Percentiles rank a stretch among this genome's conserved stretches.
These are phyloP conservation scores for Cubamyces lactineus DNA, from an alignment of 768 basidiomycete genomes.

Conservation along the genomic window DNA sequence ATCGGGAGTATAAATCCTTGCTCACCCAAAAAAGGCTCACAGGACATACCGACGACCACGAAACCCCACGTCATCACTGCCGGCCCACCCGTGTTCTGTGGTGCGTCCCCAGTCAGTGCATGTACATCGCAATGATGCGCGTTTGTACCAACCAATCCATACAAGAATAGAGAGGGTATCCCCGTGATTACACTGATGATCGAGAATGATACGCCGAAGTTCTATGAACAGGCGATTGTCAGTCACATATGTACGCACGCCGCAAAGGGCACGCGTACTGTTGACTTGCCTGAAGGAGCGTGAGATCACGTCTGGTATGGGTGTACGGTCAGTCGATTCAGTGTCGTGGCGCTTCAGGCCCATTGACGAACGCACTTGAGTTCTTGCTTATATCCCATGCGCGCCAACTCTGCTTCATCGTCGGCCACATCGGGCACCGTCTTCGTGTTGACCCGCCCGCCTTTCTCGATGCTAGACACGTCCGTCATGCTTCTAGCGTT, in stretches of 20 bases:
- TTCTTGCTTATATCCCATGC: slow-evolving; percentile 77
- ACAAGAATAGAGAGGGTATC: slow-evolving; percentile 68
- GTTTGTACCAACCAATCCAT: slow-evolving; percentile 56
- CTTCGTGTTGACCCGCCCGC: slow-evolving; percentile 5
- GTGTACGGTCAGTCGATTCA: too few relatives aligned
- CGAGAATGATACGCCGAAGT: slow-evolving; percentile 75
- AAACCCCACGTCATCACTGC: slow-evolving; percentile 81
- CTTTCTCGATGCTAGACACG: slow-evolving; percentile 17
- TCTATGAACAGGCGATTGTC: slow-evolving; percentile 41
- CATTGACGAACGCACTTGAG: slow-evolving; percentile 49
- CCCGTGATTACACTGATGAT: slow-evolving; percentile 80
- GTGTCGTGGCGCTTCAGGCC: background rate
- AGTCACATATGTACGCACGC: background rate
- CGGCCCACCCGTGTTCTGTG: slow-evolving; percentile 72
- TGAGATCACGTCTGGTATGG: slow-evolving; percentile 56
- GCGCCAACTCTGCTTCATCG: slow-evolving; percentile 65
- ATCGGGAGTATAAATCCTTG: background rate
- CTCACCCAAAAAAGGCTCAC: background rate
- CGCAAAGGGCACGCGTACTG: too few relatives aligned
- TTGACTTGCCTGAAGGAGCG: slow-evolving; percentile 57
- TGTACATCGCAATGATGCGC: background rate
- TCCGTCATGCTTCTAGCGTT: slow-evolving; percentile 8
- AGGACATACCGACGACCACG: slow-evolving; percentile 58
- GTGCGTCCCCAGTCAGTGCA: background rate
- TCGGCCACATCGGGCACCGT: slow-evolving; percentile 17